A percentile compares a stretch with the other conserved stretches of the same genome.
Conservation (phyloP, 805 yeast species). For the Candida sonorensis region DNA sequence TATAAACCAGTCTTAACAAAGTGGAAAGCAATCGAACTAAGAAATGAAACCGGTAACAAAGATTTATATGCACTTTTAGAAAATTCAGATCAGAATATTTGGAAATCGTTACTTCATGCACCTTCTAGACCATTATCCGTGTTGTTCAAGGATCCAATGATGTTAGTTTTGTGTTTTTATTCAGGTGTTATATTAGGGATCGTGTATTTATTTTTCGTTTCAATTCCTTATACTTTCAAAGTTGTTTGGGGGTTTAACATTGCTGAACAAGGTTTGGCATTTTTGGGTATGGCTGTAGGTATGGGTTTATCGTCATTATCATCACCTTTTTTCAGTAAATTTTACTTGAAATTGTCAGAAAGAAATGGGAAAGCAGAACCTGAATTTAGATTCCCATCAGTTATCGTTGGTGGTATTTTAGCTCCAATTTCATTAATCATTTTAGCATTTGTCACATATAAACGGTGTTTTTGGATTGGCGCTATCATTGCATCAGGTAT, state of each 20-base stretch:
- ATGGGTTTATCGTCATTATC: slow-evolving; percentile 36
- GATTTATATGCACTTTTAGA: slow-evolving; percentile 37
- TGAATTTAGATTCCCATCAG: slow-evolving; percentile 52
- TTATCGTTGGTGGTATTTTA: slow-evolving; percentile 47
- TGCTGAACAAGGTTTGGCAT: slow-evolving; percentile 58
- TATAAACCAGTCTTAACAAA: slow-evolving; percentile 46
- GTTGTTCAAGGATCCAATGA: slow-evolving; percentile 47
- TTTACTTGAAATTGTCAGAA: slow-evolving; percentile 28
- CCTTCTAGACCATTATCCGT: slow-evolving; percentile 47
- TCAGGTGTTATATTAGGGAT: slow-evolving; percentile 54
- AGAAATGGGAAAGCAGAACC: slow-evolving; percentile 41
- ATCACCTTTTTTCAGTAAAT: slow-evolving; percentile 26
- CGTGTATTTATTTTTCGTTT: slow-evolving; percentile 58
- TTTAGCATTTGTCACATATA: slow-evolving; percentile 52
- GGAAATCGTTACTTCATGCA: slow-evolving; percentile 35
- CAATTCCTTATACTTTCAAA: slow-evolving; percentile 54
- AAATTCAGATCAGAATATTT: slow-evolving; percentile 27
- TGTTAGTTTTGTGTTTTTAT: slow-evolving; percentile 45
- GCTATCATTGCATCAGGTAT: slow-evolving; percentile 38
- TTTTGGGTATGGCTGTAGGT: slow-evolving; percentile 52
- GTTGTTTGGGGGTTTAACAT: slow-evolving; percentile 44
- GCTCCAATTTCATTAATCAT: slow-evolving; percentile 51
- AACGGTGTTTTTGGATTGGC: slow-evolving; percentile 46
- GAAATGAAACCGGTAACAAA: slow-evolving; percentile 35
- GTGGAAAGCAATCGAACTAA: slow-evolving; percentile 43